Base-by-base conservation (phyloP, 106 monocot species). In the Dendrobium catenatum region DNA sequence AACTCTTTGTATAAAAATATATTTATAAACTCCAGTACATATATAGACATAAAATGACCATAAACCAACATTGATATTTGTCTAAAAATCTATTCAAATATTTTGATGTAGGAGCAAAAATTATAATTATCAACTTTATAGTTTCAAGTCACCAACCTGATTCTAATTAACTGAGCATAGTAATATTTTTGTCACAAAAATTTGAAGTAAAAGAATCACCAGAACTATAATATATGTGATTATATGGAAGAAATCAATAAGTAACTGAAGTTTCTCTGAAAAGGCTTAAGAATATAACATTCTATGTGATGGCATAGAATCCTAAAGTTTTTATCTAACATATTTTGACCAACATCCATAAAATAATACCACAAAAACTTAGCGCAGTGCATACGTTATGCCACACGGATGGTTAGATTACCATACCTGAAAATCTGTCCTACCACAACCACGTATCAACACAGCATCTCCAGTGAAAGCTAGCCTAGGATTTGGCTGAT, bases 391-490 rank as follows among this genome's bases (percentile, higher is more conserved):
- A 37, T 37, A 3, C 37, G 37, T 37, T 37, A 37, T 37, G 37
- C 37, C 37, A 37, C 37, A 37, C 9, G 0, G 8, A 61, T n/a
- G 22, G 20, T 61, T 61, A 61, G 19, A 61, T 61, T 22, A 22
- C 4, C 74, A 74, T 83, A 93, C 97, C 97, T 98, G 97, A 78
- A 98, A 98, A 86, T 98, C 97, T 27, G 97, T 98, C 81, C 97
- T 88, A 76, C 97, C 97, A 87, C 94, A 98, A 49, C 94, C 97
- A 83, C 94, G 90, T 59, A 98, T 98, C 46, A 98, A 78, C 80
- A 98, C 81, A 9, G 94, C 72, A 83, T 98, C 97, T 56, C 97
- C 97, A 26, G 94, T 98, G 76, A 98, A 98, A 78, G 97, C 97
- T 87, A 98, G 89, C 73, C 89, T 91, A 31, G 97, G 97, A 20